phyloP scores from a whole-genome alignment of 1,284 basidiomycete genomes.

The Trichosporon faecale region DNA sequence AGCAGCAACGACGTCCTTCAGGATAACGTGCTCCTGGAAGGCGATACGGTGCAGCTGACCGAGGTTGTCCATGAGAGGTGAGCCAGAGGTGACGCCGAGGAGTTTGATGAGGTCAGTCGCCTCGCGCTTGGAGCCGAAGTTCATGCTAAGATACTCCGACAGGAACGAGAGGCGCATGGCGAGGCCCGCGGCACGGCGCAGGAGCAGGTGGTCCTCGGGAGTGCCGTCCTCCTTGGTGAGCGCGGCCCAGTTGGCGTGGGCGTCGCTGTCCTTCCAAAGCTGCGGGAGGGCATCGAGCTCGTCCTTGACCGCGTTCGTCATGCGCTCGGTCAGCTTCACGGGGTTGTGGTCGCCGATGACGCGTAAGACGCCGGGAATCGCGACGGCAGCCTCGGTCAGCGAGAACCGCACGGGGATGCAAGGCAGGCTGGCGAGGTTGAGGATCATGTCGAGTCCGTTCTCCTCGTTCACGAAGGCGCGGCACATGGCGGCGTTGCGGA shows the following conservation, averaged over 20 bases:
- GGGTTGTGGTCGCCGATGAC: conserved; percentile 84
- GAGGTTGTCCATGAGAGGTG: conserved; percentile 68
- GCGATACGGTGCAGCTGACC: conserved; percentile 79
- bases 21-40: conserved; percentile 56
- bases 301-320: conserved; percentile 68
- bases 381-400: conserved; percentile 72
- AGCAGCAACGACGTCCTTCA: conserved; percentile 57
- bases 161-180: conserved; percentile 54
- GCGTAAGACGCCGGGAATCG: conserved; percentile 81
- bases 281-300: conserved; percentile 68
- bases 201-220: conserved; percentile 14
- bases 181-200: conserved; percentile 56
- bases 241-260: conserved; percentile 59
- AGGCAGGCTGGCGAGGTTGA: conserved; percentile 74
- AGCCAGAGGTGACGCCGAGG: conserved; percentile 63
- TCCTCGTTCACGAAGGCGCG: conserved; percentile 73
- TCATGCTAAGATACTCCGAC: conserved; percentile 71
- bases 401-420: conserved; percentile 88
- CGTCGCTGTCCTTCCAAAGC: conserved; percentile 63
- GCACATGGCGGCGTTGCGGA: conserved; percentile 60
- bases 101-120: conserved; percentile 72
- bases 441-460: conserved; percentile 72
- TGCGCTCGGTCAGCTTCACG: conserved; percentile 67
- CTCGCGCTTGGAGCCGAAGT: conserved; percentile 55
- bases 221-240: conserved; percentile 22